Conservation (phyloP, 148 eudicot species). For the Camellia lanceoleosa region DNA sequence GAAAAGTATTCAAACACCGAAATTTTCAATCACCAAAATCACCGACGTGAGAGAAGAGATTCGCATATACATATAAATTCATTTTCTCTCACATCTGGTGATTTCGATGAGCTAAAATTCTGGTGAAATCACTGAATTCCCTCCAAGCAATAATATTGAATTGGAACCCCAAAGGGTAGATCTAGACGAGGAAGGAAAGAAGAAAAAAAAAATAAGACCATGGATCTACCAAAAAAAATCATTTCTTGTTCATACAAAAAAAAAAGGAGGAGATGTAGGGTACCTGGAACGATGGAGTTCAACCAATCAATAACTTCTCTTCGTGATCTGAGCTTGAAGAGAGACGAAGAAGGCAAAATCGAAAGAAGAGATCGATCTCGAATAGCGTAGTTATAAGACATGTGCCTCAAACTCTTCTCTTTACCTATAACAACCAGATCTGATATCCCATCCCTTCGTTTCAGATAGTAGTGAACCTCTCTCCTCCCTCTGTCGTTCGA, state of each 20-base stretch:
- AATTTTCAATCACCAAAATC: too few relatives aligned
- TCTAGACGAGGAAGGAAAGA: not conserved
- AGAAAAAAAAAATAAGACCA: too few relatives aligned
- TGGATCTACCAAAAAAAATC: too few relatives aligned
- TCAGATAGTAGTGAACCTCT: constrained; percentile 63
- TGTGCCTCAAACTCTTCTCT: constrained; percentile 54
- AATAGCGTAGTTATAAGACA: constrained; percentile 37
- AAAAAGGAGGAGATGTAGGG: not conserved
- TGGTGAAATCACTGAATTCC: too few relatives aligned
- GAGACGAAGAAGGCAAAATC: constrained; percentile 1
- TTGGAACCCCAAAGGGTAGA: too few relatives aligned
- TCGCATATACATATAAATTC: too few relatives aligned
- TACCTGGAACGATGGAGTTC: constrained; percentile 52
- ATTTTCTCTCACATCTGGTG: too few relatives aligned
- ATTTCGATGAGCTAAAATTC: too few relatives aligned
- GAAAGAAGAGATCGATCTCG: constrained; percentile 25
- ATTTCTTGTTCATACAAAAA: not conserved
- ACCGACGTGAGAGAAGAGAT: too few relatives aligned
- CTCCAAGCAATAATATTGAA: too few relatives aligned
- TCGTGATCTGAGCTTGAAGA: constrained; percentile 54
- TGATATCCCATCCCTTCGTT: constrained; percentile 46
- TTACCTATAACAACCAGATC: constrained; percentile 78
- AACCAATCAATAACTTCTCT: constrained; percentile 77
- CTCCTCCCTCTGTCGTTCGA: constrained; percentile 47
- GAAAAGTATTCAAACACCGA: too few relatives aligned